phyloP scores from a whole-genome alignment of 1,139 yeast species.

The Candida dubliniensis region DNA sequence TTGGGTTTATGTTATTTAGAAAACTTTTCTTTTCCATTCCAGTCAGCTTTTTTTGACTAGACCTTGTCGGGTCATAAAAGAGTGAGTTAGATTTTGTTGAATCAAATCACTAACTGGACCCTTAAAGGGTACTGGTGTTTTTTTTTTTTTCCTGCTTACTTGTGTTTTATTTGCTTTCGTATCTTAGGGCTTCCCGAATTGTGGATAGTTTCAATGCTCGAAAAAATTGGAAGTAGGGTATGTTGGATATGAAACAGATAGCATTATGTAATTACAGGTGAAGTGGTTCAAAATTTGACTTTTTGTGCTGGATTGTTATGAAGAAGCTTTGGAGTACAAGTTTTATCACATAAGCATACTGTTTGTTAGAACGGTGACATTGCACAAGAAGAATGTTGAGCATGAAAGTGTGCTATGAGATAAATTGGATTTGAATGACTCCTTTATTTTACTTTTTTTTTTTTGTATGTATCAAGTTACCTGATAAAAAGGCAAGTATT shows the following conservation, averaged over 20 bases:
- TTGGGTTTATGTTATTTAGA: neutral
- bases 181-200: neutral
- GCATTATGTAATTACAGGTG: neutral
- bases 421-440: constrained; percentile 12
- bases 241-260: neutral
- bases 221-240: neutral
- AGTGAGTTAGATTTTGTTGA: no score
- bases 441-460: constrained; percentile 7
- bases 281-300: neutral
- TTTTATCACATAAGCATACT: neutral
- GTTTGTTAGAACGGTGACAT: neutral
- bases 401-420: constrained; percentile 6
- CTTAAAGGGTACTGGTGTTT: no score
- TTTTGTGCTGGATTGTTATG: neutral
- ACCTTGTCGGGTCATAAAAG: neutral
- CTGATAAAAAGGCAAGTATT: neutral
- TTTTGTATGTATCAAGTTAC: neutral
- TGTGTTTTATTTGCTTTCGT: neutral
- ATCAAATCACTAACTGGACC: no score
- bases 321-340: neutral
- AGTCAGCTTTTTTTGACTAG: neutral
- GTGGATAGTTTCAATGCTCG: neutral
- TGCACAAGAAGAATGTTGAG: neutral
- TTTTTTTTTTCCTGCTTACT: neutral
- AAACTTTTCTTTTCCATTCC: neutral